A percentile compares a stretch with the other conserved stretches of the same genome.
phyloP scores from a whole-genome alignment of 2,329 filamentous ascomycete genomes.

The Pyricularia pennisetigena region DNA sequence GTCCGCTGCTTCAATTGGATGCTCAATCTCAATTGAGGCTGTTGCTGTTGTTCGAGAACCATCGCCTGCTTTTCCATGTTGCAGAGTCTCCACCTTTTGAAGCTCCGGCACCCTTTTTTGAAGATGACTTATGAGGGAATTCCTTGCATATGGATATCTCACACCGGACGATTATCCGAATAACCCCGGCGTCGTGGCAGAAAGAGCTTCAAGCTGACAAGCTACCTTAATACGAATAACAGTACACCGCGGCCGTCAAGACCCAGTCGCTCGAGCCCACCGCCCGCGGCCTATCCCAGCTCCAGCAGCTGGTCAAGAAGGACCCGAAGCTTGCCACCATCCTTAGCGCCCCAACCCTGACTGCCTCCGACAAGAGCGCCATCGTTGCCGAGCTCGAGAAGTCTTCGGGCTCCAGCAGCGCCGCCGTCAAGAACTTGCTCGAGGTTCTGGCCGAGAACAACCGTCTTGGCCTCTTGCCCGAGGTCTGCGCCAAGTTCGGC shows the following conservation, averaged over 20 bases:
- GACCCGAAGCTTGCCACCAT: conserved; percentile 73
- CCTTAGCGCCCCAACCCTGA: conserved; percentile 73
- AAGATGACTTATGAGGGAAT: neutral
- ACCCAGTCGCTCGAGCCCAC: conserved; percentile 74
- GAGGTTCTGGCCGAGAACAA: conserved; percentile 91
- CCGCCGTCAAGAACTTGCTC: conserved; percentile 92
- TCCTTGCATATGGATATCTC: neutral
- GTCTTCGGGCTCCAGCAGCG: conserved; percentile 58
- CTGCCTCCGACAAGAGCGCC: conserved; percentile 67
- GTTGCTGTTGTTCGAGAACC: neutral
- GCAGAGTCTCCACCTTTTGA: neutral
- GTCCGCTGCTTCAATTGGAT: neutral
- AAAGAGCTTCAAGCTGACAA: conserved; percentile 1
- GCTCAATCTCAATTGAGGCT: neutral
- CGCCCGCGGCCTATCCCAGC: conserved; percentile 65
- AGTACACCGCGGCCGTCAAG: conserved; percentile 97
- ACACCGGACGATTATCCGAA: neutral
- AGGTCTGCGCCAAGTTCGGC: conserved; percentile 78
- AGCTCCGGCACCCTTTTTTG: neutral
- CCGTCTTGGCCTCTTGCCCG: conserved; percentile 72
- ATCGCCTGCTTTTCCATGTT: neutral
- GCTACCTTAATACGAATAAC: conserved; percentile 5
- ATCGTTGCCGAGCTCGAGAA: conserved; percentile 86
- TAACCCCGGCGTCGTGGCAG: neutral
- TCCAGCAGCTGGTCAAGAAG: conserved; percentile 65